Evolutionary conservation across 2,329 filamentous ascomycete genomes (phyloP).

Genomic region (Hymenoscyphus repandus): DNA sequence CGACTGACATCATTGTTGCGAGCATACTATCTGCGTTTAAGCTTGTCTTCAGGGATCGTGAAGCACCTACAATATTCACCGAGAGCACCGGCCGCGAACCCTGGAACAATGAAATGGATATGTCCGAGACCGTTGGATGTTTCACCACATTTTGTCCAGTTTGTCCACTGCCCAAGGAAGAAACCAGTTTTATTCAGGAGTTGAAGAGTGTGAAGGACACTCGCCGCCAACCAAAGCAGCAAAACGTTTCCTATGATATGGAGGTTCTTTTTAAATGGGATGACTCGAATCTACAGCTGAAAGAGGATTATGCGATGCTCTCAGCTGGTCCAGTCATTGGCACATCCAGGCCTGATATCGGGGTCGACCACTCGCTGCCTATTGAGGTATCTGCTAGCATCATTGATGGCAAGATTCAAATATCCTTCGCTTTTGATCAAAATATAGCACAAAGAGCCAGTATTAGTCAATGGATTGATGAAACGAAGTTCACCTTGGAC

Average conservation of each 20-base stretch:
- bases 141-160: conserved; percentile 40
- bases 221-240: conserved; percentile 30
- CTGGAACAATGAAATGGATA: conserved; percentile 16
- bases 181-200: not conserved
- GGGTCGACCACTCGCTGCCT: too few relatives aligned
- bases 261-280: conserved; percentile 49
- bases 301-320: too few relatives aligned
- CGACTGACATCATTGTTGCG: conserved; percentile 37
- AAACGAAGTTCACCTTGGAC: conserved; percentile 12
- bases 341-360: conserved; percentile 31
- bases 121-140: conserved; percentile 39
- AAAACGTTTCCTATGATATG: too few relatives aligned
- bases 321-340: too few relatives aligned
- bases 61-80: conserved; percentile 34
- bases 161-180: not conserved
- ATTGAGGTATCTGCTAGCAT: conserved; percentile 9
- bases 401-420: conserved; percentile 10
- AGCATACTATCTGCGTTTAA: conserved; percentile 33
- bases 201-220: conserved; percentile 34
- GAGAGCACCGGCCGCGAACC: conserved; percentile 40
- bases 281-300: too few relatives aligned
- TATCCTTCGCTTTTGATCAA: conserved; percentile 18
- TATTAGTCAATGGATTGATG: conserved; percentile 13
- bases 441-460: conserved; percentile 14
- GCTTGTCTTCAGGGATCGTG: conserved; percentile 32